phyloP scores from a whole-genome alignment of 805 yeast species.

The Maudiozyma serrabonitensis region DNA sequence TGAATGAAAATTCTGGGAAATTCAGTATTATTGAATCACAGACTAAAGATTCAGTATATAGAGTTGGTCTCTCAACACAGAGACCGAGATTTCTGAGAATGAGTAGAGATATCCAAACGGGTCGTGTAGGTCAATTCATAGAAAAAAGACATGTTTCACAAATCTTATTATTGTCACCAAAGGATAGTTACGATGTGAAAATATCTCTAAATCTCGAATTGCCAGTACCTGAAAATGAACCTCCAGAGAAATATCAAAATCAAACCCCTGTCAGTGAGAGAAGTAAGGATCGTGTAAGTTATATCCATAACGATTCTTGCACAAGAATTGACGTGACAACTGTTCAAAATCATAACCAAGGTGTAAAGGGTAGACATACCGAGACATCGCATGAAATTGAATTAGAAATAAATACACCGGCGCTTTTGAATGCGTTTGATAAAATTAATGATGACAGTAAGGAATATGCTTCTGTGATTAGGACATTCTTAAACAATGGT shows the following conservation, averaged over 20 bases:
- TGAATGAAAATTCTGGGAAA: constrained; percentile 40
- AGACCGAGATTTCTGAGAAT: constrained; percentile 57
- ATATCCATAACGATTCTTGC: constrained; percentile 62
- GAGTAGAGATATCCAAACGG: constrained; percentile 58
- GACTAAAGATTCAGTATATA: constrained; percentile 52
- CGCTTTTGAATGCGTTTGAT: constrained; percentile 34
- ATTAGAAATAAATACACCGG: constrained; percentile 39
- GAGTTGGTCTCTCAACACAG: constrained; percentile 53
- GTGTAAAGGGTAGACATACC: constrained; percentile 17
- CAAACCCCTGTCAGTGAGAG: constrained; percentile 49
- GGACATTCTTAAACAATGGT: constrained; percentile 53
- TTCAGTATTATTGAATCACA: constrained; percentile 54
- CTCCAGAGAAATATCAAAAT: constrained; percentile 43
- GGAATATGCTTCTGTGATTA: constrained; percentile 49
- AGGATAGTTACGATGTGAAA: constrained; percentile 66
- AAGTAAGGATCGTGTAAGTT: constrained; percentile 64
- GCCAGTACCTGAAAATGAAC: constrained; percentile 48
- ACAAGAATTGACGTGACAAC: constrained; percentile 66
- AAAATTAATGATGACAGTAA: constrained; percentile 37
- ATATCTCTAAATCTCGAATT: constrained; percentile 68
- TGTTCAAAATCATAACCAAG: constrained; percentile 31
- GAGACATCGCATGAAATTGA: constrained; percentile 37
- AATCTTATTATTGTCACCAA: constrained; percentile 63
- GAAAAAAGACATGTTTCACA: constrained; percentile 69
- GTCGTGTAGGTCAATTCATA: constrained; percentile 57